A percentile compares a stretch with the other conserved stretches of the same genome.
These are phyloP conservation scores for Calcarisporium arbuscula DNA, from an alignment of 2,329 filamentous ascomycete genomes.

Conservation along the genomic window DNA sequence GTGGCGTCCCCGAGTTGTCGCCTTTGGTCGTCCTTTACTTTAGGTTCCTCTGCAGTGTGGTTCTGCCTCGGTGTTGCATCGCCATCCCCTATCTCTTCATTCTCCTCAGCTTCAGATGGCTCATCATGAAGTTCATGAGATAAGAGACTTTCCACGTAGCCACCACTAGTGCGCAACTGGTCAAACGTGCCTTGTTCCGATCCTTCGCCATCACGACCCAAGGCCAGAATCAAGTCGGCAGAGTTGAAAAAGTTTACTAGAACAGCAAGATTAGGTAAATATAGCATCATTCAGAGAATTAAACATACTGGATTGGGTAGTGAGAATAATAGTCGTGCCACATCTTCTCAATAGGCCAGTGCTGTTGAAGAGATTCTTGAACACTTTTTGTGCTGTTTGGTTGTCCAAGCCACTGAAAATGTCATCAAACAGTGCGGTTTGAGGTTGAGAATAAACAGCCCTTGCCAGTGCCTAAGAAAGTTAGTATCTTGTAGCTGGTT, in stretches of 20 bases:
- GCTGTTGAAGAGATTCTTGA: constrained; percentile 19
- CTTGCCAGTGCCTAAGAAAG: constrained; percentile 27
- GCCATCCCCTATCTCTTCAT: background rate
- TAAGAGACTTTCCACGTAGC: constrained; percentile 9
- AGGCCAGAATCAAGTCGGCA: constrained; percentile 16
- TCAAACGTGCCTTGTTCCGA: constrained; percentile 27
- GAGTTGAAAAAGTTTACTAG: constrained; percentile 24
- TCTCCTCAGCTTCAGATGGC: background rate
- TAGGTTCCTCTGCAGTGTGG: constrained; percentile 16
- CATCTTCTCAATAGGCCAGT: constrained; percentile 20
- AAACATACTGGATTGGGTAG: constrained; percentile 24
- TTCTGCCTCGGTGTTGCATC: constrained; percentile 5
- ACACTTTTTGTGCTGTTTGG: constrained; percentile 24
- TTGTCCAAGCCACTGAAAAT: constrained; percentile 31
- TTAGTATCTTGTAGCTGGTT: no score
- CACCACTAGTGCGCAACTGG: constrained; percentile 6
- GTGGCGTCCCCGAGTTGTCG: constrained; percentile 21
- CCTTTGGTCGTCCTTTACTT: constrained; percentile 13
- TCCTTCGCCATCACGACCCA: constrained; percentile 10
- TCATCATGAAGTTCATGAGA: background rate
- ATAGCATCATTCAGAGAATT: background rate
- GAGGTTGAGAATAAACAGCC: constrained; percentile 27
- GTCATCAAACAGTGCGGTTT: constrained; percentile 29
- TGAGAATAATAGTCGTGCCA: constrained; percentile 29
- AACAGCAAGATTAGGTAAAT: constrained; percentile 1